phyloP scores from a whole-genome alignment of 805 yeast genomes.

The Wickerhamiella parazyma region DNA sequence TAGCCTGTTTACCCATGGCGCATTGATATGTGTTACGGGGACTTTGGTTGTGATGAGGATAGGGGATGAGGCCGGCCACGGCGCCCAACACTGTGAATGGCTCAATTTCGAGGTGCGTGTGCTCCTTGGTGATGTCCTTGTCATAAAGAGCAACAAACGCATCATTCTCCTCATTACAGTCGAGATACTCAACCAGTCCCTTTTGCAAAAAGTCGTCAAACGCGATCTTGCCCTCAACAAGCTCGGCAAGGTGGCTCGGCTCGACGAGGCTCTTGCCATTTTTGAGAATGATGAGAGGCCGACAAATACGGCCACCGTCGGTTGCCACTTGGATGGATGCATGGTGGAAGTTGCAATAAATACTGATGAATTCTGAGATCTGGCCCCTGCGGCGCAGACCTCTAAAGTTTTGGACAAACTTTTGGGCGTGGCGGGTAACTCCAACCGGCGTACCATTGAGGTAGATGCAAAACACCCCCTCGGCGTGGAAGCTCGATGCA shows the following conservation, averaged over 20 bases:
- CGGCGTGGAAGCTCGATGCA: constrained; percentile 64
- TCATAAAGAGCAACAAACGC: constrained; percentile 86
- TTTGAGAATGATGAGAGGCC: constrained; percentile 83
- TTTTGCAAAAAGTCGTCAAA: constrained; percentile 79
- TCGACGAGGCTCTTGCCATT: constrained; percentile 56
- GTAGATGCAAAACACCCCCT: constrained; percentile 71
- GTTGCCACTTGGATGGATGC: constrained; percentile 93
- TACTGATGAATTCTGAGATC: constrained; percentile 79
- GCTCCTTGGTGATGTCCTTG: constrained; percentile 37
- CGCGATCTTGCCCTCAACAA: constrained; percentile 58
- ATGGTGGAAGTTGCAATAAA: constrained; percentile 81
- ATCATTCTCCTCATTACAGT: constrained; percentile 95
- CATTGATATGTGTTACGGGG: constrained; percentile 89
- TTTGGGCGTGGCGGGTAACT: constrained; percentile 72
- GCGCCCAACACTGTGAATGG: constrained; percentile 89
- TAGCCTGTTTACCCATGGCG: constrained; percentile 99
- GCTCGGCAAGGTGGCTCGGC: constrained; percentile 49
- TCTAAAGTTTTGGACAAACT: constrained; percentile 69
- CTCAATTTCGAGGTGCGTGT: constrained; percentile 90
- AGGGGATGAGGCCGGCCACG: constrained; percentile 83
- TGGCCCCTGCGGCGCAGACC: constrained; percentile 69
- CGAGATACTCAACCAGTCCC: constrained; percentile 89
- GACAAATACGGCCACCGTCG: constrained; percentile 96
- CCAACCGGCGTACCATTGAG: constrained; percentile 93
- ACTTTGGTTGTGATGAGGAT: constrained; percentile 85